Evolutionary conservation across 805 yeast species (phyloP).

Genomic region (Saccharomycopsis guyanensis): DNA sequence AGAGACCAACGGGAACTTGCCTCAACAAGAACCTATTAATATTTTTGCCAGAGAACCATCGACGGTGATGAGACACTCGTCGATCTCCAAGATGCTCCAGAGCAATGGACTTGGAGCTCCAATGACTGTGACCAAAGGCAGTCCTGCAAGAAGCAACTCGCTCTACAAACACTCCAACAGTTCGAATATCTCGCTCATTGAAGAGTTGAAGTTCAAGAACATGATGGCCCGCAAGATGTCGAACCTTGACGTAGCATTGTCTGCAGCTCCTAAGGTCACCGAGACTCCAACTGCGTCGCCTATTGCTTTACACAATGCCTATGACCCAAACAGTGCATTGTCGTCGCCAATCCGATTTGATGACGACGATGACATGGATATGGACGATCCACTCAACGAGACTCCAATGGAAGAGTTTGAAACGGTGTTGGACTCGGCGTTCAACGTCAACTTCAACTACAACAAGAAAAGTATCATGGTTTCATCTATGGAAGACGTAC

Average conservation of each 20-base stretch:
- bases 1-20: neutral
- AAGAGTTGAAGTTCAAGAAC: conserved; percentile 14
- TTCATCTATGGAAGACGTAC: neutral
- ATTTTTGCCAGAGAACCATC: neutral
- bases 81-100: conserved; percentile 12
- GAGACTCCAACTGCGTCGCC: conserved; percentile 17
- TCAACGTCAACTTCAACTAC: neutral
- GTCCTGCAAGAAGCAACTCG: neutral
- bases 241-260: conserved; percentile 12
- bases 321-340: conserved; percentile 11
- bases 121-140: neutral
- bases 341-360: conserved; percentile 15
- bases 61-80: conserved; percentile 9
- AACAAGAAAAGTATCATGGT: neutral
- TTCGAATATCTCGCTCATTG: conserved; percentile 11
- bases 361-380: conserved; percentile 6
- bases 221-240: conserved; percentile 14
- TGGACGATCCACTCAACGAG: conserved; percentile 4
- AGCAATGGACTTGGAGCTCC: neutral
- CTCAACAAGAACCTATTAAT: neutral
- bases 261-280: conserved; percentile 9
- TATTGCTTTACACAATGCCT: neutral
- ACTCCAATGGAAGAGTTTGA: conserved; percentile 11
- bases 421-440: conserved; percentile 6
- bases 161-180: conserved; percentile 13